Conservation (phyloP, 2,329 filamentous ascomycete species). For the Diplodia scrobiculata region DNA sequence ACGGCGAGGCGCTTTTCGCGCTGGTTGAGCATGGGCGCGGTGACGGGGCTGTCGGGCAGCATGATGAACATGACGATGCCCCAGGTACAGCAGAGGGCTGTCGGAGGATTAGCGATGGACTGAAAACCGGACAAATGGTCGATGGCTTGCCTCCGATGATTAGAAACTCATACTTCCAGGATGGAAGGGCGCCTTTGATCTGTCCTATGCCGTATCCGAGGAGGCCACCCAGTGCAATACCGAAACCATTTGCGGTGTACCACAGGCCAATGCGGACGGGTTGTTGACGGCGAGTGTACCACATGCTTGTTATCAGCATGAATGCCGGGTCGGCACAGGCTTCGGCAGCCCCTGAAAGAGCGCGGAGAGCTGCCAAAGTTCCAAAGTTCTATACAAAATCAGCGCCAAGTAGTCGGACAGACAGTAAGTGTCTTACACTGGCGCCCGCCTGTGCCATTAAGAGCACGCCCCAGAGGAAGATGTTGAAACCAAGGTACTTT, state of each 20-base stretch:
- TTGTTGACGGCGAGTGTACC: slow-evolving; percentile 65
- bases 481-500: slow-evolving; percentile 57
- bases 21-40: slow-evolving; percentile 34
- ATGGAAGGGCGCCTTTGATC: slow-evolving; percentile 58
- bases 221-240: slow-evolving; percentile 61
- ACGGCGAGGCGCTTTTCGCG: slow-evolving; percentile 35
- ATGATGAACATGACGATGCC: slow-evolving; percentile 61
- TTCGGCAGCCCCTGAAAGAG: slow-evolving; percentile 60
- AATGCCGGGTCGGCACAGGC: slow-evolving; percentile 62
- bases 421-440: slow-evolving; percentile 35
- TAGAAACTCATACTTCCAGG: slow-evolving; percentile 70
- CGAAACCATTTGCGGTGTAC: slow-evolving; percentile 61
- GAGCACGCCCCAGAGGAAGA: slow-evolving; percentile 59
- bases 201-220: slow-evolving; percentile 63
- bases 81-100: slow-evolving; percentile 59
- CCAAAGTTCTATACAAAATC: slow-evolving; percentile 48
- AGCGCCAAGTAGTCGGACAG: not conserved
- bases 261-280: slow-evolving; percentile 62
- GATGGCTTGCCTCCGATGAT: slow-evolving; percentile 50
- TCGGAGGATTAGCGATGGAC: slow-evolving; percentile 5
- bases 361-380: slow-evolving; percentile 59
- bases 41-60: slow-evolving; percentile 56
- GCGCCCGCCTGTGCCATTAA: slow-evolving; percentile 42
- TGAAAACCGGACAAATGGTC: no score
- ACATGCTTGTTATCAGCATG: slow-evolving; percentile 67